Evolutionary conservation across 2,329 filamentous ascomycete genomes (phyloP).

Genomic region (Cladosporium sphaerospermum): DNA sequence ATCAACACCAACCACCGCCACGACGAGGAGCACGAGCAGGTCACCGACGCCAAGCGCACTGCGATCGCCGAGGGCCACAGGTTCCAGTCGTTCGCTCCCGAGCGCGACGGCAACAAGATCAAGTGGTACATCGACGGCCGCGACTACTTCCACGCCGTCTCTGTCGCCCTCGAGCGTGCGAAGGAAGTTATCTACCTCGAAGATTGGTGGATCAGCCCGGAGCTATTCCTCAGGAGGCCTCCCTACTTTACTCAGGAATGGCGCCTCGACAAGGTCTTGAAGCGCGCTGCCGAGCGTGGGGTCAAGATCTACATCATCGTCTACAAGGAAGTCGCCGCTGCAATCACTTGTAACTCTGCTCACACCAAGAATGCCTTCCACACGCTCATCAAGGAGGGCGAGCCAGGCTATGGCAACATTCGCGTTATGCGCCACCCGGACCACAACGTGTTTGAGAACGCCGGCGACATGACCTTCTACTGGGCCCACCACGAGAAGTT

Average conservation of each 20-base stretch:
- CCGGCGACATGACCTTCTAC: conserved; percentile 92
- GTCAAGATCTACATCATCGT: conserved; percentile 93
- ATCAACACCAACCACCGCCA: conserved; percentile 87
- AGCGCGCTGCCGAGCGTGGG: conserved; percentile 80
- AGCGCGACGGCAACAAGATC: conserved; percentile 69
- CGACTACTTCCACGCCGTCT: conserved; percentile 93
- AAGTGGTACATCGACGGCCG: conserved; percentile 98
- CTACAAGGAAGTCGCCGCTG: conserved; percentile 67
- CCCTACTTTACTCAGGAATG: conserved; percentile 78
- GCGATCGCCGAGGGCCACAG: conserved; percentile 67
- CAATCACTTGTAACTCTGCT: conserved; percentile 79
- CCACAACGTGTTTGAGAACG: conserved; percentile 90
- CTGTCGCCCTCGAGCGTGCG: conserved; percentile 79
- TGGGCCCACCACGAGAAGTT: conserved; percentile 99
- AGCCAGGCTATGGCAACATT: conserved; percentile 82
- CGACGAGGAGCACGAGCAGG: conserved; percentile 85
- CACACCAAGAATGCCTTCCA: conserved; percentile 87
- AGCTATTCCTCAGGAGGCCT: conserved; percentile 78
- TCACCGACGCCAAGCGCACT: conserved; percentile 72
- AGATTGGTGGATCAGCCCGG: conserved; percentile 95
- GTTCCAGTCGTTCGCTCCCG: conserved; percentile 85
- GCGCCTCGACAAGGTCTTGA: conserved; percentile 79
- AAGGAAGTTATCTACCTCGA: conserved; percentile 92
- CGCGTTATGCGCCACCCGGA: conserved; percentile 84
- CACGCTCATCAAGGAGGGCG: conserved; percentile 72